A percentile compares a stretch with the other conserved stretches of the same genome.
Evolutionary conservation across 306 rosid species (phyloP).

Genomic region (Amphicarpaea edgeworthii): DNA sequence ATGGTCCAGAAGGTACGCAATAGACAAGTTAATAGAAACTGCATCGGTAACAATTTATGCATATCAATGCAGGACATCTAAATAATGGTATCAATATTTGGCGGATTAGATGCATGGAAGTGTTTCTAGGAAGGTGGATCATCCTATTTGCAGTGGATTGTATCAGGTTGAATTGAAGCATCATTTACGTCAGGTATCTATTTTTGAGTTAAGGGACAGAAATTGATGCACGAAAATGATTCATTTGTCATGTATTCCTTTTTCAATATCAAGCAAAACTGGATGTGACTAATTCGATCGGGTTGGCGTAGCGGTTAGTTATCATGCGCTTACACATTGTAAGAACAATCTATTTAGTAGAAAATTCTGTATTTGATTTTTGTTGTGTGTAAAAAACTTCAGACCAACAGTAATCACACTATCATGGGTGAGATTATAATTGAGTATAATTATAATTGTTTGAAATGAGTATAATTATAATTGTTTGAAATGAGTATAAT

Average conservation of each 20-base stretch:
- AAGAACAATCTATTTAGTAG: too few species aligned
- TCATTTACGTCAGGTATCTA: neutral
- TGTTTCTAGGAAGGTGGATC: slow-evolving; percentile 7
- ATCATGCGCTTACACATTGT: too few species aligned
- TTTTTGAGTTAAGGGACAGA: neutral
- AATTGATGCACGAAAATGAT: neutral
- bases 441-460: too few species aligned
- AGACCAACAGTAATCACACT: too few species aligned
- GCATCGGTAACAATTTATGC: neutral
- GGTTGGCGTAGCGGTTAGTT: too few species aligned
- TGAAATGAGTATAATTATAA: too few species aligned
- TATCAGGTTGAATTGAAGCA: neutral
- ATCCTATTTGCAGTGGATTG: neutral
- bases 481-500: too few species aligned
- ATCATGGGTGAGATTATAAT: too few species aligned
- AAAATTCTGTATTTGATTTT: too few species aligned
- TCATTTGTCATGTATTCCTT: neutral
- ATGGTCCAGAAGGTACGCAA: slow-evolving; percentile 21
- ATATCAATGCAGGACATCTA: neutral
- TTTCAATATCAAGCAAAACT: neutral
- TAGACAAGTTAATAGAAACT: slow-evolving; percentile 1
- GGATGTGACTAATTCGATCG: too few species aligned
- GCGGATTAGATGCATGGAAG: neutral
- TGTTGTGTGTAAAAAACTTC: too few species aligned
- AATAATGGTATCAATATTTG: slow-evolving; percentile 32